Evolutionary conservation across 2,329 filamentous ascomycete species (phyloP).

Genomic region (Fusarium sp.): DNA sequence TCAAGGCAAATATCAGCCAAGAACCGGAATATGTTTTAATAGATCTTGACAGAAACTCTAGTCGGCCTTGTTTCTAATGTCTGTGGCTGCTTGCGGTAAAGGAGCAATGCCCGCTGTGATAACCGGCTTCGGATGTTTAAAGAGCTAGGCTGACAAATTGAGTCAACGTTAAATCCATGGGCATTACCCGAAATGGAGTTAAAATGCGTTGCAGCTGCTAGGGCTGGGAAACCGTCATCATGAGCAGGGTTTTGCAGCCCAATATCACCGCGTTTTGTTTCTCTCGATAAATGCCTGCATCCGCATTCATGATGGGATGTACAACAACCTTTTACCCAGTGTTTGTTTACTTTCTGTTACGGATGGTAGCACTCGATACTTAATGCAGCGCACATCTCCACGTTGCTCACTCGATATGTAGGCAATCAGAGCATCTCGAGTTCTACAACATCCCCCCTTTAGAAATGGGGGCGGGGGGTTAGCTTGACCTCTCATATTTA

Average conservation of each 20-base stretch:
- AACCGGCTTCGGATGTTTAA: background rate
- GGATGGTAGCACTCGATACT: background rate
- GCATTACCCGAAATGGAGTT: constrained; percentile 29
- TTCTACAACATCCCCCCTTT: constrained; percentile 16
- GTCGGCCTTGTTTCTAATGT: background rate
- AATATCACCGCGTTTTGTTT: background rate
- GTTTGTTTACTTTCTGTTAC: background rate
- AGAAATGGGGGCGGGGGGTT: constrained; percentile 2
- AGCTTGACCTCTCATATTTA: constrained; percentile 16
- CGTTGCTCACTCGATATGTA: constrained; percentile 19
- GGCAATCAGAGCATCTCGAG: constrained; percentile 14
- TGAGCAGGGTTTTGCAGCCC: constrained; percentile 7
- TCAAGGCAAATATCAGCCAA: constrained; percentile 2
- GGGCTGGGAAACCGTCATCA: constrained; percentile 25
- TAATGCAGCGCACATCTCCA: constrained; percentile 12
- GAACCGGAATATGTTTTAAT: too few species aligned
- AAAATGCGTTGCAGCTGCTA: constrained; percentile 28
- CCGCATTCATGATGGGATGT: background rate
- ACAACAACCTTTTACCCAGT: background rate
- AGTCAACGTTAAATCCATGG: constrained; percentile 27
- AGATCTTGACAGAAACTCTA: background rate
- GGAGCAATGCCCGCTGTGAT: constrained; percentile 5
- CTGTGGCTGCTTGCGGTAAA: constrained; percentile 12
- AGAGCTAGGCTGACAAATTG: constrained; percentile 39
- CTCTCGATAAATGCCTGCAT: background rate